Conservation (phyloP, 106 monocot species). For the Allium fistulosum region DNA sequence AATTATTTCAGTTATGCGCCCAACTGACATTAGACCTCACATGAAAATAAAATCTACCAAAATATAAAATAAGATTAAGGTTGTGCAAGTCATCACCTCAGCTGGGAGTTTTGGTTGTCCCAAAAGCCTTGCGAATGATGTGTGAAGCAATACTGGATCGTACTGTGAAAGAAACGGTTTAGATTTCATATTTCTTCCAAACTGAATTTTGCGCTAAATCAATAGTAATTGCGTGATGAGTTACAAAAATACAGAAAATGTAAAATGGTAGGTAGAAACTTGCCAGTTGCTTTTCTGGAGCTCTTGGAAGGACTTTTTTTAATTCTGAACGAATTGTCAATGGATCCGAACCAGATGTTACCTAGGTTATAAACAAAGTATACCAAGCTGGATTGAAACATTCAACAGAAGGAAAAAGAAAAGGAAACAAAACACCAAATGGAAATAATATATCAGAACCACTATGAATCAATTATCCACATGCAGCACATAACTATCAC, state of each 20-base stretch:
- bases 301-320: slow-evolving; percentile 65
- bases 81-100: slow-evolving; percentile 30
- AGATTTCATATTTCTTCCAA: too few species aligned
- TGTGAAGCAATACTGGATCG: slow-evolving; percentile 75
- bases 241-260: neutral
- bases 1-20: neutral
- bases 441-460: neutral
- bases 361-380: slow-evolving; percentile 17
- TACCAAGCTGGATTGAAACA: too few species aligned
- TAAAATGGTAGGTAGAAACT: neutral
- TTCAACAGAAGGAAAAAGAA: neutral
- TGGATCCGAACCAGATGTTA: slow-evolving; percentile 83
- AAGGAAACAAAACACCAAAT: neutral
- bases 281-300: slow-evolving; percentile 81
- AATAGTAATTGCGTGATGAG: too few species aligned
- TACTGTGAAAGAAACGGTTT: slow-evolving; percentile 16
- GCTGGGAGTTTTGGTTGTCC: slow-evolving; percentile 40
- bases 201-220: too few species aligned
- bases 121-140: slow-evolving; percentile 82
- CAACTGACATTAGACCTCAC: neutral
- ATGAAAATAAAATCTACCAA: neutral
- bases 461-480: too few species aligned
- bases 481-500: too few species aligned
- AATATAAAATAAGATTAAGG: neutral
- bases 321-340: slow-evolving; percentile 54